Conservation (phyloP, 176 grass and related monocot genomes). For the Coix lacrymajobi region DNA sequence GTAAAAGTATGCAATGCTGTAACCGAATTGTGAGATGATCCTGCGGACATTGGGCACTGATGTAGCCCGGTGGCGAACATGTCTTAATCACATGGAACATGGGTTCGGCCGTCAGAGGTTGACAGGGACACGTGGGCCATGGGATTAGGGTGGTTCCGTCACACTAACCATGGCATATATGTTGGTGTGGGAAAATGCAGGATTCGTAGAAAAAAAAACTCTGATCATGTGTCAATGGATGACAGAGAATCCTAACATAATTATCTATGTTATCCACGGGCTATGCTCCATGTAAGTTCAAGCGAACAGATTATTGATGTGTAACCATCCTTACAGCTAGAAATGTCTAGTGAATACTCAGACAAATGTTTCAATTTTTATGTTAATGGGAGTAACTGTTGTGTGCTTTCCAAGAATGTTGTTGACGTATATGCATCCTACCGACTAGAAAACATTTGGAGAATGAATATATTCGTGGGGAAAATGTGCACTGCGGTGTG, state of each 20-base stretch:
- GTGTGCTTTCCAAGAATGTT: background rate
- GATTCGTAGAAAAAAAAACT: background rate
- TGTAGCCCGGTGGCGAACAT: no score
- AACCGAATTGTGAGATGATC: no score
- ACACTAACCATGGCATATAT: background rate
- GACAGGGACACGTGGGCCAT: no score
- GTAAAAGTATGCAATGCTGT: no score
- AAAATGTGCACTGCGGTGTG: background rate
- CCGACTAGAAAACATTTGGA: background rate
- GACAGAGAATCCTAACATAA: background rate
- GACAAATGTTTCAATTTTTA: background rate
- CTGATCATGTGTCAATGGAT: background rate
- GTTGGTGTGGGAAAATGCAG: background rate
- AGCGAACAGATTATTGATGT: no score
- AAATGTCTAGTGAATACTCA: background rate
- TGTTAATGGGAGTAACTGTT: background rate
- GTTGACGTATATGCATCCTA: constrained; percentile 7
- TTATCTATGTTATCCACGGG: background rate
- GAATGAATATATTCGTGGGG: background rate
- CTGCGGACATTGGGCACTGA: no score
- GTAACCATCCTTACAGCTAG: background rate
- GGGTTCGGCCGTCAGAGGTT: no score
- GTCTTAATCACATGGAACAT: no score
- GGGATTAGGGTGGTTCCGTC: no score
- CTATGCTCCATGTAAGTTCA: background rate